Base-by-base conservation (phyloP, 192 early-diverging fungal species). In the Jimgerdemannia flammicorona region DNA sequence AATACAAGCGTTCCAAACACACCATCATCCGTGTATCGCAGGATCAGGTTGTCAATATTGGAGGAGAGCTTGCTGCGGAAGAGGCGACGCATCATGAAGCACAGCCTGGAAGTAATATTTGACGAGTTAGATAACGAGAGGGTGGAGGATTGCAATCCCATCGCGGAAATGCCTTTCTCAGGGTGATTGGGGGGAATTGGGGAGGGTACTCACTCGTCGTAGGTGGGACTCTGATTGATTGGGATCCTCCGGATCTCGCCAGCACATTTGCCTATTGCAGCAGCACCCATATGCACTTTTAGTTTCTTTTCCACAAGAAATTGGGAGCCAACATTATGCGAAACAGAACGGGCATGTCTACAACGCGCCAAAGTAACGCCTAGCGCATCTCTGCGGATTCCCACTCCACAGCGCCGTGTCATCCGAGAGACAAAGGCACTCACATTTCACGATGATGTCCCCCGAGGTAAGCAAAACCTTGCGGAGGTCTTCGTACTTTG, bases 11-110 rank as follows among this genome's bases (percentile, higher is more conserved):
- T 75, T 72, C 67, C 78, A 10, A 6, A 3, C 70, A 69, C 84
- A 82, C 86, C 86, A 70, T 84, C 78, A 42, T 87, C 86, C 11
- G 76, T 81, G 43, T 87, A 87, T 49, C 82, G 79, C 41, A 87
- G 64, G 8, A 78, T 44, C n/a, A 84, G 67, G 70, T 87, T 81
- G 43, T 87, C 84, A 3, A 82, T 70, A 42, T 79, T 73, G 19
- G 78, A 64, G 0, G 78, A 82, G 3, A 87, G 69, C 10, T 75
- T 67, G 4, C 72, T 43, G 14, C 77, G 74, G 65, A 85, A 87
- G 65, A 87, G 80, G 17, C 84, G 76, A 42, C 79, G 81, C 67
- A 84, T 79, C 70, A 87, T 87, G 29, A 87, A 73, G 70, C 86
- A 87, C 10, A 87, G 75, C 43, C 79, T 79, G 49, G 43, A 66